Percentiles rank a stretch among this genome's conserved stretches.
Conservation (phyloP, 208 protist species). For the Leishmania braziliensis region DNA sequence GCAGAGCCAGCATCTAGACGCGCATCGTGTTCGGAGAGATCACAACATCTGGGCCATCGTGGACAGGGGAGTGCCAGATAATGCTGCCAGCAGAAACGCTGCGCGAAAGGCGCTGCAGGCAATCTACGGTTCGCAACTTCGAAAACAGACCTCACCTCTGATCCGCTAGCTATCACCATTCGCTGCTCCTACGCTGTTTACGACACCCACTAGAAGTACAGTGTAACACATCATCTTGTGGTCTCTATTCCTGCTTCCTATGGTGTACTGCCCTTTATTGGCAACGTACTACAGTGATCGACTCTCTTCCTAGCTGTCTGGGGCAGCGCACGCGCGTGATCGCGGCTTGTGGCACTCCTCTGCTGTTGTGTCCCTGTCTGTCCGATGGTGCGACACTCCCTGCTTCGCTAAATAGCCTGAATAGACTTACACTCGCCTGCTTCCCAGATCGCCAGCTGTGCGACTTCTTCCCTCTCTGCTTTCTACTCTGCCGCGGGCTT, state of each 20-base stretch:
- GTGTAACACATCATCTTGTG: neutral
- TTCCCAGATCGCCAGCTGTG: neutral
- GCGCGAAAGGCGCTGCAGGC: constrained; percentile 35
- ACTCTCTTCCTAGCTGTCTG: neutral
- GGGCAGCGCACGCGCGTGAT: neutral
- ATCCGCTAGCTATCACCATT: constrained; percentile 6
- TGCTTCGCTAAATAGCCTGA: neutral
- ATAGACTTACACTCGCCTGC: neutral
- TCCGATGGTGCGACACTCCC: neutral
- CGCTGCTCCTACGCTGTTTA: neutral
- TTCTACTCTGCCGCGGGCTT: neutral
- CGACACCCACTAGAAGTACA: neutral
- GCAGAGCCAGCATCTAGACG: constrained; percentile 53
- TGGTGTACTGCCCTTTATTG: neutral
- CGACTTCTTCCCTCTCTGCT: neutral
- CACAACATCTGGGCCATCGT: constrained; percentile 71
- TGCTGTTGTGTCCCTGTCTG: neutral
- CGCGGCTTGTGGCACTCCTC: neutral
- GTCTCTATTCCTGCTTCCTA: neutral
- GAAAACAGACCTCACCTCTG: constrained; percentile 8
- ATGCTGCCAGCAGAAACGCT: constrained; percentile 36
- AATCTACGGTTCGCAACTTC: constrained; percentile 24
- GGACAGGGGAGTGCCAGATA: constrained; percentile 46
- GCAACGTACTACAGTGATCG: neutral
- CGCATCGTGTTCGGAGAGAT: constrained; percentile 48